Evolutionary conservation across 495 filamentous ascomycete species (phyloP), one percentile per base, ranked within the genome.

Genomic region (Aspergillus carlsbadensis): DNA sequence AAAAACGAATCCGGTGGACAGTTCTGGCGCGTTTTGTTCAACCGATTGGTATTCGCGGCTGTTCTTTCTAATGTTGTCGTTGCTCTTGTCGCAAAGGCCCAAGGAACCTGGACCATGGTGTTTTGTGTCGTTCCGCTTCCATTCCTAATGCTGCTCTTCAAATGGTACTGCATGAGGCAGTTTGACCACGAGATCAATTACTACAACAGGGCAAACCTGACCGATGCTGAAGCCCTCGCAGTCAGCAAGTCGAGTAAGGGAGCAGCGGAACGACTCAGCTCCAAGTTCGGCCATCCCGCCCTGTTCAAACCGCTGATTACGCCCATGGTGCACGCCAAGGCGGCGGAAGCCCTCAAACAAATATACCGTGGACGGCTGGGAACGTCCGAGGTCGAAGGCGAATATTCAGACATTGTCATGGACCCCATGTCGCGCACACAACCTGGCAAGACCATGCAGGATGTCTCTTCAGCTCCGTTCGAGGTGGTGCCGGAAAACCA

Each of bases 1-100:
- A 98, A 97, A 71, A 93, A 87, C 37, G 94, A 99, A 70, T 96
- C 90, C 5, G 92, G 91, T 20, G 94, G 95, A n/a, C 83, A 86
- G 64, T 96, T 89, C 72, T 99, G 94, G 94, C 85, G 90, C 35
- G 70, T 91, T 2, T 60, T 98, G 31, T 94, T 89, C 82, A 98
- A 99, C 67, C 91, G 94, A 20, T 75, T 97, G 68, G 67, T 99
- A 34, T 92, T 97, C 65, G 91, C 84, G 14, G 79, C 86, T 6
- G 82, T 96, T 14, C 75, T 98, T 15, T 80, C 90, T 51, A 93
- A 96, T 62, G 54, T 89, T 36, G 80, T 96, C 57, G 82, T 93
- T 39, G 92, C 87, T 54, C 72, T 96, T 24, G 82, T 87, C 14
- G 78, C 86, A 52, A 90, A 83, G 75, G 82, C 83, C 5, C 75